Percentiles rank a stretch among this genome's conserved stretches.
These are phyloP conservation scores for Xylariaceae sp. DNA, from an alignment of 2,329 filamentous ascomycete species.

Conservation along the genomic window DNA sequence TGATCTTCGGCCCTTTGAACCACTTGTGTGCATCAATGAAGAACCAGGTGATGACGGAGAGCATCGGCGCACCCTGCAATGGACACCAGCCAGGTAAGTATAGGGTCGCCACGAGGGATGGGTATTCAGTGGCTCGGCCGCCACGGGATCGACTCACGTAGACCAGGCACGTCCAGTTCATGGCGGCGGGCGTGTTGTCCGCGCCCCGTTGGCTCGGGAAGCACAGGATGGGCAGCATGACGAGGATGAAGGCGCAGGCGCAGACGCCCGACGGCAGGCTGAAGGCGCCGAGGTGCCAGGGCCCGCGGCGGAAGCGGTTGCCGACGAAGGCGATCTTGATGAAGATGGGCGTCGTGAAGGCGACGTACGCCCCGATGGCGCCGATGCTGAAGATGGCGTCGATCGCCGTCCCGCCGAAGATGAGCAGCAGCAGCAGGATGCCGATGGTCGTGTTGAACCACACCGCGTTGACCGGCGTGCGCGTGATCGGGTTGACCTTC, in stretches of 20 bases:
- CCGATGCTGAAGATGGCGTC: slow-evolving; percentile 65
- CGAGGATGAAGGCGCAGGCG: slow-evolving; percentile 50
- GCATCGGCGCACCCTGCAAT: slow-evolving; percentile 51
- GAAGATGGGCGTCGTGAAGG: slow-evolving; percentile 51
- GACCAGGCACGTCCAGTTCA: slow-evolving; percentile 65
- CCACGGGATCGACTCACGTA: slow-evolving; percentile 26
- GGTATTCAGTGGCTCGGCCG: too few species aligned
- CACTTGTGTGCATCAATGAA: slow-evolving; percentile 55
- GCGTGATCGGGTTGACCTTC: slow-evolving; percentile 50
- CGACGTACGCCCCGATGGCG: slow-evolving; percentile 59
- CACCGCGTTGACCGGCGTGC: slow-evolving; percentile 63
- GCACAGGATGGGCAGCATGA: slow-evolving; percentile 64
- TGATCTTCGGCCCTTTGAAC: slow-evolving; percentile 66
- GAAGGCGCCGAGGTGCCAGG: slow-evolving; percentile 59
- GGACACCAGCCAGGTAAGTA: background rate
- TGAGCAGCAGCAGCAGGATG: slow-evolving; percentile 52
- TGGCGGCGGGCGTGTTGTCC: slow-evolving; percentile 41
- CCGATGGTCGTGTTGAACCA: slow-evolving; percentile 58
- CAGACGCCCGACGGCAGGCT: slow-evolving; percentile 49
- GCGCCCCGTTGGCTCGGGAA: slow-evolving; percentile 50
- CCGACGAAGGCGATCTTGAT: slow-evolving; percentile 54
- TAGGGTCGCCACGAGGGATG: background rate
- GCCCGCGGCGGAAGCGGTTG: slow-evolving; percentile 56
- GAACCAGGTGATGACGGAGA: slow-evolving; percentile 54
- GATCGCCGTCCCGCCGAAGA: slow-evolving; percentile 57